Evolutionary conservation across 768 basidiomycete genomes (phyloP), one percentile per base, ranked within the genome.

Genomic region (Russula olivacea): DNA sequence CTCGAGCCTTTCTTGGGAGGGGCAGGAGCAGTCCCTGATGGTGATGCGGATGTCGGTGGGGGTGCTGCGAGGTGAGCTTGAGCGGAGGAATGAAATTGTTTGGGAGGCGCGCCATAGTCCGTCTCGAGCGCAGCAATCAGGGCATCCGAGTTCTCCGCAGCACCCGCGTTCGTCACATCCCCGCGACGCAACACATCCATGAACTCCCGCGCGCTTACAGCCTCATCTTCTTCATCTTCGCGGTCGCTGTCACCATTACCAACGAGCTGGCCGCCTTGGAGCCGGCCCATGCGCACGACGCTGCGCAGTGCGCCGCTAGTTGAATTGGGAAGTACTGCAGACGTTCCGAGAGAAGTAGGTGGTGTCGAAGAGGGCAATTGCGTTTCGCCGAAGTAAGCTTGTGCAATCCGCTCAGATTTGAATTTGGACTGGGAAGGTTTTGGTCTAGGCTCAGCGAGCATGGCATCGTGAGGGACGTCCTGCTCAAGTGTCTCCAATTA

Each of bases 401-500:
- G 59, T 3, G 67, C 41, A 14, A 63, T 25, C 19, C 79, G 81
- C 47, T 75, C 80, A 1, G 84, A 81, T 70, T 83, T 90, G 72
- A 91, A 90, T 45, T 77, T 81, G 14, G 89, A 91, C 45, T 86
- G 72, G 0, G 78, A 69, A 8, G 82, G 77, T 69, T 82, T 86
- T 48, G 78, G 74, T 19, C 70, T 74, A 17, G 75, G 64, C 41
- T 69, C 72, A 2, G 76, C 69, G 1, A 79, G 71, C 11, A 77
- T 75, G 21, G 79, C 75, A 0, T 82, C 80, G 10, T 77, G 68
- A 3, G 77, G 74, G 12, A 78, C 73, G 14, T 78, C 76, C 82
- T 83, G 64, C 2, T 54, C n/a, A 12, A n/a, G 36, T 2, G 12
- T 8, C 28, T 25, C 41, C 15, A 36, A 25, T 57, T 56, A 23